Conservation (phyloP, 768 basidiomycete species). For the Kwoniella bestiolae region DNA sequence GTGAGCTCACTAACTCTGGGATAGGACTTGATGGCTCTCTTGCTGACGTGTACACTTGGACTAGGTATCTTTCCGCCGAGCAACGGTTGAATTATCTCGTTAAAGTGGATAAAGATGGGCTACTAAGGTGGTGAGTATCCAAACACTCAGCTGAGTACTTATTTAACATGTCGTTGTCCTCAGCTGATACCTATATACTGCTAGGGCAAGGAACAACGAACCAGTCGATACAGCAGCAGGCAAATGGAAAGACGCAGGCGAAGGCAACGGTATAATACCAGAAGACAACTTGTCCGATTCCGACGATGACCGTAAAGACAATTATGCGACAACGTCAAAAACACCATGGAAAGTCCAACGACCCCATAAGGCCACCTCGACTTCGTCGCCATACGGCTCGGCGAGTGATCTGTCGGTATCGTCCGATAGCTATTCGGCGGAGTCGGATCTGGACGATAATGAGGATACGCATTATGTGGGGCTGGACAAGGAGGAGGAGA, state of each 20-base stretch:
- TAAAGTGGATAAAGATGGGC: slow-evolving; percentile 63
- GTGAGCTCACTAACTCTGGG: slow-evolving; percentile 17
- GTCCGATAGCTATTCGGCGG: slow-evolving; percentile 42
- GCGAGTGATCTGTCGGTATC: slow-evolving; percentile 4
- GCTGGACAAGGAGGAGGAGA: slow-evolving; percentile 30
- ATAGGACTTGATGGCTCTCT: not conserved
- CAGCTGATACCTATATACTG: slow-evolving; percentile 32
- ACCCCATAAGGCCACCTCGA: not conserved
- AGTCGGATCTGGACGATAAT: slow-evolving; percentile 42
- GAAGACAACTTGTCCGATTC: slow-evolving; percentile 19
- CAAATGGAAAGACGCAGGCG: slow-evolving; percentile 68
- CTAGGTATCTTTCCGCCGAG: slow-evolving; percentile 67
- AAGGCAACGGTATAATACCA: slow-evolving; percentile 61
- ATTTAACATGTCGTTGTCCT: slow-evolving; percentile 16
- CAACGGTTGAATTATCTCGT: slow-evolving; percentile 71
- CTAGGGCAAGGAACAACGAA: slow-evolving; percentile 62
- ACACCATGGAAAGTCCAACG: slow-evolving; percentile 2
- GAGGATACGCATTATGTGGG: slow-evolving; percentile 52
- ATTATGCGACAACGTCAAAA: slow-evolving; percentile 13
- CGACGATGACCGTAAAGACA: slow-evolving; percentile 11
- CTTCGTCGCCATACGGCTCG: not conserved
- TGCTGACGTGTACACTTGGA: not conserved
- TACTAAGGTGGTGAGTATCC: slow-evolving; percentile 42
- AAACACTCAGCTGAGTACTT: too few relatives aligned
- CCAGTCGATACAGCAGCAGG: slow-evolving; percentile 67